Percentiles rank a stretch among this genome's conserved stretches.
phyloP scores from a whole-genome alignment of 257 asterid species.

The Solanum clarkiae region DNA sequence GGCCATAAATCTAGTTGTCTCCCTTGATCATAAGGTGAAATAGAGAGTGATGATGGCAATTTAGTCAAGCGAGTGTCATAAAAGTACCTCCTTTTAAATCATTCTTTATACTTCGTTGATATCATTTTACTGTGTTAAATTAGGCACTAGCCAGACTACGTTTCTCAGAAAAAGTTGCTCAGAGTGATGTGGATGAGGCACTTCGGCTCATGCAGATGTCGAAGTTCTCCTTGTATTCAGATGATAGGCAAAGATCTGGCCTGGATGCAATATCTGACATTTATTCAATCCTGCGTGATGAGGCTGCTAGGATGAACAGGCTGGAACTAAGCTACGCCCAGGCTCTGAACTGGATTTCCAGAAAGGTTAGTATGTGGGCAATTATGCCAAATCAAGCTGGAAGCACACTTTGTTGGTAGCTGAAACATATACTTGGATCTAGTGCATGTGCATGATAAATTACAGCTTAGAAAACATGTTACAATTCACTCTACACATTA shows the following conservation, averaged over 20 bases:
- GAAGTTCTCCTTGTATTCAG: conserved; percentile 90
- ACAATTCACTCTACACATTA: neutral
- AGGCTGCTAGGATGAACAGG: conserved; percentile 78
- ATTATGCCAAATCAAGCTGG: neutral
- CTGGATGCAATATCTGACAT: conserved; percentile 95
- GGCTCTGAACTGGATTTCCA: conserved; percentile 97
- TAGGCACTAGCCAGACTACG: conserved; percentile 96
- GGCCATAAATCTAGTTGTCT: neutral
- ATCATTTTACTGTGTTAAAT: neutral
- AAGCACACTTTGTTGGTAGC: neutral
- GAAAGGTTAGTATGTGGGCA: conserved; percentile 56
- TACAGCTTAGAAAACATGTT: neutral
- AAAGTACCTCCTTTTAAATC: neutral
- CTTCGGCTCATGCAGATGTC: conserved; percentile 99
- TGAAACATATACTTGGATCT: neutral
- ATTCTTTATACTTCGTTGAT: neutral
- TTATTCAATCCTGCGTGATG: conserved; percentile 86
- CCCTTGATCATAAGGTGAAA: neutral
- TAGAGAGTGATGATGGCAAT: neutral
- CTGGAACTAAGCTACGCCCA: conserved; percentile 85
- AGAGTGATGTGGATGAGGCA: conserved; percentile 98
- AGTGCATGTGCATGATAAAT: neutral
- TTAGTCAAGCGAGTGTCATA: neutral
- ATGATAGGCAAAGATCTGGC: conserved; percentile 82
- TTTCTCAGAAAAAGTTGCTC: conserved; percentile 57